Evolutionary conservation across 164 flowering plant genomes (phyloP), one percentile per base, ranked within the genome.

Genomic region (Umbellularia californica): DNA sequence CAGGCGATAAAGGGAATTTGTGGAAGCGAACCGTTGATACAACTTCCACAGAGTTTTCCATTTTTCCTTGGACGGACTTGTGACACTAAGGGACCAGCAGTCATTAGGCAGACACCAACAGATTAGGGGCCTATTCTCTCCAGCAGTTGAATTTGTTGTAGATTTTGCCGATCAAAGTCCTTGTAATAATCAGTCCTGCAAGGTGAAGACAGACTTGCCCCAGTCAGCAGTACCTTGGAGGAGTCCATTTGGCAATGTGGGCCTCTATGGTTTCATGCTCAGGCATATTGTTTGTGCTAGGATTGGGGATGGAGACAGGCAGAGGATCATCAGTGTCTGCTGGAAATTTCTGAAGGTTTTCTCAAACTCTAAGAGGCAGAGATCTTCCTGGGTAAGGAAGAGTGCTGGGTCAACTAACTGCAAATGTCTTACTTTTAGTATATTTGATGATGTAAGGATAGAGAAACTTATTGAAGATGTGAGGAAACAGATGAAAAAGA

Each of bases 51-150:
- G 47, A 41, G 3, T 6, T 41, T 41, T 9, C 47, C 47, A 9
- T 41, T 41, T 5, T 41, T 2, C 47, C 47, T 41, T 41, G 47
- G 47, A 9, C 47, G 47, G 10, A 41, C 11, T 41, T 41, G 35
- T 30, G 35, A 30, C 0, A 93, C 97, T 78, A 95, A 93, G 14
- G 98, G 33, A 30, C 5, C 89, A 1, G 97, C 71, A 1, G 98
- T 95, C 70, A 92, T 75, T 62, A 93, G 83, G 72, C 97, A 93
- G 30, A 95, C 98, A 52, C 97, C 97, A 19, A 88, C 88, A 25
- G 99, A 95, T 75, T 74, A 87, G 3, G 98, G 99, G 9, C 99
- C 98, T 58, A 92, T 94, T 50, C 94, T 84, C 80, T 92, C 94
- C 47, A 95, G 83, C 80, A 89, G 97, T 77, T 93, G 95, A 33